Evolutionary conservation across 1,139 yeast species (phyloP), one percentile per base, ranked within the genome.

Genomic region (Saccharomyces hybrid): DNA sequence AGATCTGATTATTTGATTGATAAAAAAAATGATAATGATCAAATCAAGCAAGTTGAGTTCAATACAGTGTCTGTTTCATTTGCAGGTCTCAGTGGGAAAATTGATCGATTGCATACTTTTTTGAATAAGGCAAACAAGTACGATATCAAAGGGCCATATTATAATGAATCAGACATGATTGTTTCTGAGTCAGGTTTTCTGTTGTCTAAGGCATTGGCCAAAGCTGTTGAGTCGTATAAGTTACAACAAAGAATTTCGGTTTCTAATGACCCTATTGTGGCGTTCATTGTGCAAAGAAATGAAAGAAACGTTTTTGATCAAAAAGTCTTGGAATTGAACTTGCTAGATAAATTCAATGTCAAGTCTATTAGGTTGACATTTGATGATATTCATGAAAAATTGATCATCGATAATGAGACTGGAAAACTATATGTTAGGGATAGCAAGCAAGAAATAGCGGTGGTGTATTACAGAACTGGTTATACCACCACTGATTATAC

Each of bases 51-150:
- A 71, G 91, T 93, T 53, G 99, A 93, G 69, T 93, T 91, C 74
- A 93, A 93, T 71, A 90, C 99, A 1, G 91, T 93, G 2, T 86
- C 96, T 64, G 96, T 93, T 1, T 90, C 98, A 0, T 93, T 93
- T 75, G 97, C 96, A 24, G 97, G 96, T 0, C 76, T 93, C 54
- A 86, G 96, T 1, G 71, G 89, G 12, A 86, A 85, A 66, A 91
- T 89, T 21, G 88, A 95, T 21, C 77, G 81, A 63, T 74, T 88
- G 57, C 99, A 93, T 70, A 73, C 78, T 42, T 88, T 78, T 63
- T 73, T 86, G 65, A 85, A 86, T 64, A 68, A 73, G 5, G 67
- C 75, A 9, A 90, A 89, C 4, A 70, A 70, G 12, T 86, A 85
- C 62, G 77, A 76, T 53, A 48, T 54, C 2, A 59, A 65, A 21